Percentiles rank a stretch among this genome's conserved stretches.
Conservation (phyloP, 1,139 yeast genomes). For the Suhomyces taliae region DNA sequence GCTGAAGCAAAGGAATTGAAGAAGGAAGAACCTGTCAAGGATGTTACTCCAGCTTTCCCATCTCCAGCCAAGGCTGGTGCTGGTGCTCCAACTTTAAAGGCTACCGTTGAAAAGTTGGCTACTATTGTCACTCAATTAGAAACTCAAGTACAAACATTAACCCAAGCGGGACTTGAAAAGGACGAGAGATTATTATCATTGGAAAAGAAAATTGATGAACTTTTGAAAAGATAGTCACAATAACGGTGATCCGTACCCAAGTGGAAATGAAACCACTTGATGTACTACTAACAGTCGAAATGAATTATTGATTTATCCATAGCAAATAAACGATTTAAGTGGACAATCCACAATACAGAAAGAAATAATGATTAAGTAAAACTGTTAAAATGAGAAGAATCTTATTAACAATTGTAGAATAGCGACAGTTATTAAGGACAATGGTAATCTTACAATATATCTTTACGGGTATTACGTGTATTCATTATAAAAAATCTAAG, state of each 20-base stretch:
- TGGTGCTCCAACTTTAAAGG: constrained; percentile 62
- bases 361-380: too few species aligned
- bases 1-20: constrained; percentile 16
- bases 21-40: constrained; percentile 9
- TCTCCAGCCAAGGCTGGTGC: constrained; percentile 29
- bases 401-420: too few species aligned
- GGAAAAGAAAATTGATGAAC: constrained; percentile 43
- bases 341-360: too few species aligned
- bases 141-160: constrained; percentile 50
- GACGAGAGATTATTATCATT: constrained; percentile 55
- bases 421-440: too few species aligned
- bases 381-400: too few species aligned
- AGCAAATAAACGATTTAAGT: too few species aligned
- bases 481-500: too few species aligned
- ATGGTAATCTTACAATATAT: too few species aligned
- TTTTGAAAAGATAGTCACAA: constrained; percentile 24
- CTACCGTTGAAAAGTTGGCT: constrained; percentile 66
- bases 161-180: constrained; percentile 56
- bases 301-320: too few species aligned
- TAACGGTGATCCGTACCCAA: not conserved
- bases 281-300: too few species aligned
- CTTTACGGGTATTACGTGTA: too few species aligned
- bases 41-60: constrained; percentile 13
- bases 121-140: constrained; percentile 57
- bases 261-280: not conserved